phyloP scores from a whole-genome alignment of 208 protist species.

The Crithidia fasciculata region DNA sequence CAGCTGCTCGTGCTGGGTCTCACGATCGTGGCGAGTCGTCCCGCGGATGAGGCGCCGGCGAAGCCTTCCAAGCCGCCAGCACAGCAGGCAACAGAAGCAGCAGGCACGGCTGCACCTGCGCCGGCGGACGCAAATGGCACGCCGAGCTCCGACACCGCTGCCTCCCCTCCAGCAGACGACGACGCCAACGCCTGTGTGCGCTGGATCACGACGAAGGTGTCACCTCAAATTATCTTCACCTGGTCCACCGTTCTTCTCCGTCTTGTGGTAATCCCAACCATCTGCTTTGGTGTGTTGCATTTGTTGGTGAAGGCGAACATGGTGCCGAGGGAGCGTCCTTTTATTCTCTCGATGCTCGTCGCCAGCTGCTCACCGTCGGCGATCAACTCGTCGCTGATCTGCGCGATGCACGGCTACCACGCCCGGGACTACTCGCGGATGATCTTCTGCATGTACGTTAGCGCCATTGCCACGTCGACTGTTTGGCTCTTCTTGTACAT shows the following conservation, averaged over 20 bases:
- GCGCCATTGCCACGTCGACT: conserved; percentile 54
- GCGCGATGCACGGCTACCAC: conserved; percentile 66
- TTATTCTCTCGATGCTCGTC: conserved; percentile 68
- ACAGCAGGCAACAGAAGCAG: neutral
- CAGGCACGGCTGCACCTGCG: neutral
- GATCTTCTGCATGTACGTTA: conserved; percentile 73
- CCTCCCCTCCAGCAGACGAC: neutral
- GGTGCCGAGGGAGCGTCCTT: conserved; percentile 56
- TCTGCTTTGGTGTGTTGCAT: conserved; percentile 67
- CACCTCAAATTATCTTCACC: conserved; percentile 37
- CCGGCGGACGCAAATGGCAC: neutral
- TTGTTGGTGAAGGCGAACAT: conserved; percentile 39
- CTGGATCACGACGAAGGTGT: conserved; percentile 21
- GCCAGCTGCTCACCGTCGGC: conserved; percentile 64
- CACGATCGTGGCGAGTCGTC: conserved; percentile 40
- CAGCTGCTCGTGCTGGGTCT: conserved; percentile 65
- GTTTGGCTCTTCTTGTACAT: conserved; percentile 57
- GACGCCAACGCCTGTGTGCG: conserved; percentile 9
- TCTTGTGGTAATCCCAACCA: conserved; percentile 57
- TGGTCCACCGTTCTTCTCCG: conserved; percentile 50
- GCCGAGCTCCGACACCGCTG: neutral
- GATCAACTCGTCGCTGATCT: conserved; percentile 73
- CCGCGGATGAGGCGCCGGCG: conserved; percentile 12
- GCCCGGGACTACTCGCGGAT: conserved; percentile 57
- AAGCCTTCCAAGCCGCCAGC: neutral